phyloP scores from a whole-genome alignment of 2,329 filamentous ascomycete species.

The Venturia asperata region DNA sequence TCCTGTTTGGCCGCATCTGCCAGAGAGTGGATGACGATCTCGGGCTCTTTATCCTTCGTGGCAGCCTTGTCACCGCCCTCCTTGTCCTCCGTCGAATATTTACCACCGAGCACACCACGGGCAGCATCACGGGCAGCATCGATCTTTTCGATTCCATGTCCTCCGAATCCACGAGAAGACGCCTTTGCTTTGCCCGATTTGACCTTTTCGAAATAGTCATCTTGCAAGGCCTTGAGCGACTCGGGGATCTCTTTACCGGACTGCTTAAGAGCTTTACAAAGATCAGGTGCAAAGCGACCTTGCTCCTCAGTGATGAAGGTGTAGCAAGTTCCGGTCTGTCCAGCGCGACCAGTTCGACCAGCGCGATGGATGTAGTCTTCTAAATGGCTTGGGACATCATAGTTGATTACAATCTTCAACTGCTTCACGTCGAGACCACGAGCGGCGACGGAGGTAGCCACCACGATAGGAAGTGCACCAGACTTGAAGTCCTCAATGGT shows the following conservation, averaged over 20 bases:
- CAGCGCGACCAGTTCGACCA: constrained; percentile 87
- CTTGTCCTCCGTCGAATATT: constrained; percentile 12
- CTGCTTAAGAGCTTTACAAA: constrained; percentile 86
- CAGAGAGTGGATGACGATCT: constrained; percentile 18
- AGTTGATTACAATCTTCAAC: constrained; percentile 92
- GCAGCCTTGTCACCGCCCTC: constrained; percentile 65
- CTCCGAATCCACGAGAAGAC: constrained; percentile 77
- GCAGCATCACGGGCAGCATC: constrained; percentile 87
- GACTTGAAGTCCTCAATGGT: constrained; percentile 91
- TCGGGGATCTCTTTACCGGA: constrained; percentile 69
- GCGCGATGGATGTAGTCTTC: constrained; percentile 96
- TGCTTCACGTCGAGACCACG: constrained; percentile 94
- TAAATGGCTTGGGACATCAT: constrained; percentile 85
- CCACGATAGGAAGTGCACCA: constrained; percentile 79
- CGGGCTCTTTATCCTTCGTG: constrained; percentile 62
- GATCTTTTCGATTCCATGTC: constrained; percentile 84
- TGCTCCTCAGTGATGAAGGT: constrained; percentile 91
- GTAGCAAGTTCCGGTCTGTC: constrained; percentile 88
- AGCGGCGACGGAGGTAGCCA: constrained; percentile 92
- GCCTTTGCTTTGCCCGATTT: constrained; percentile 80
- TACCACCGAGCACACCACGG: constrained; percentile 44
- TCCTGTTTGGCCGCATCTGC: constrained; percentile 13
- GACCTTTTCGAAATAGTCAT: constrained; percentile 78
- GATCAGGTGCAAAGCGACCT: constrained; percentile 80
- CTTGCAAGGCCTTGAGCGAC: constrained; percentile 51